Conservation (phyloP, 139 green algal species). For the Spirogloea muscicola region DNA sequence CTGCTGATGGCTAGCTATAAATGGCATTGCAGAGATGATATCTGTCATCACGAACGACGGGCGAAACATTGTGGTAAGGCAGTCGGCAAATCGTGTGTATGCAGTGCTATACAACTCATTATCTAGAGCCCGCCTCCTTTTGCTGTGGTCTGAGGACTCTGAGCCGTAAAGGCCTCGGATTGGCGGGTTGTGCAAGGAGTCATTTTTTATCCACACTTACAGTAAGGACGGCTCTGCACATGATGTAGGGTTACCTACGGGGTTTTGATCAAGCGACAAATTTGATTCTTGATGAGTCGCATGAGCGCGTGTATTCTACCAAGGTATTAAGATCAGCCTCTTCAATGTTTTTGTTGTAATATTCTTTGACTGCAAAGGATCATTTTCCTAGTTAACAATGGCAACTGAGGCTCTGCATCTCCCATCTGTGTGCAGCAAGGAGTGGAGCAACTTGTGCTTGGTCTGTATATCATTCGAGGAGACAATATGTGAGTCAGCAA, state of each 20-base stretch:
- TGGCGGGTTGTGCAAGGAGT: not conserved
- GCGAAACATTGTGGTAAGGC: conserved; percentile 39
- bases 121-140: conserved; percentile 2
- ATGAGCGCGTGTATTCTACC: conserved; percentile 85
- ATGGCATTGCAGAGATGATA: conserved; percentile 30
- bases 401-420: too few relatives aligned
- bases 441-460: conserved; percentile 80
- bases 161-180: not conserved
- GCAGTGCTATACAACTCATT: not conserved
- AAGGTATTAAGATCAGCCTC: conserved; percentile 49
- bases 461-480: conserved; percentile 85
- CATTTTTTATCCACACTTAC: not conserved
- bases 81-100: not conserved
- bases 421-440: conserved; percentile 76
- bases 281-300: conserved; percentile 85
- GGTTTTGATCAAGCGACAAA: conserved; percentile 95
- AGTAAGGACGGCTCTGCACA: not conserved
- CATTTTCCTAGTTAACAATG: too few relatives aligned
- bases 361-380: conserved; percentile 2
- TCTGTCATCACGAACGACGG: conserved; percentile 40
- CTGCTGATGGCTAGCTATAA: conserved; percentile 4
- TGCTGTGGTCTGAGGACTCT: not conserved
- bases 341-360: not conserved
- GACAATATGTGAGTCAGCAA: conserved; percentile 86
- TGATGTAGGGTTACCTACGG: conserved; percentile 64